phyloP scores from a whole-genome alignment of 345 rosid species.

The Psidium friedrichsthalianum region DNA sequence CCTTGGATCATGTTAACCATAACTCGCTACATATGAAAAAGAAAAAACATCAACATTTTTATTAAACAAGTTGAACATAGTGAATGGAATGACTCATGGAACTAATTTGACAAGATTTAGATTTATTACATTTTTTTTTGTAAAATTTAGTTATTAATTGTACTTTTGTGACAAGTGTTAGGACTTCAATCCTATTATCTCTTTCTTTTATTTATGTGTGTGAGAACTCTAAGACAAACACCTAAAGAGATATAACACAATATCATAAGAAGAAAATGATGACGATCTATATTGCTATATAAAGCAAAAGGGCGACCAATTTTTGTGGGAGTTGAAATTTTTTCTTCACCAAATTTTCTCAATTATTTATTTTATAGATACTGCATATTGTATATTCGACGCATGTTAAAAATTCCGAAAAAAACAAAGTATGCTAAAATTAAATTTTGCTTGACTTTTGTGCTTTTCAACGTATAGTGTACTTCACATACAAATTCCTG shows the following conservation, averaged over 20 bases:
- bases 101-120: too few relatives aligned
- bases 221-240: background rate
- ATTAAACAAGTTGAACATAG: too few relatives aligned
- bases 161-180: too few relatives aligned
- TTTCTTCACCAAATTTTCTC: background rate
- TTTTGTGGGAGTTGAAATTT: background rate
- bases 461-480: background rate
- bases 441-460: background rate
- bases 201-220: background rate
- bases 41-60: too few relatives aligned
- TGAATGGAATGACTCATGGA: too few relatives aligned
- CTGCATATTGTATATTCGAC: background rate
- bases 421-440: background rate
- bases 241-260: background rate
- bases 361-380: background rate
- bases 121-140: too few relatives aligned
- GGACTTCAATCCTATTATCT: too few relatives aligned
- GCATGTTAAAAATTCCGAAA: too few relatives aligned
- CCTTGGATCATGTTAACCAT: too few relatives aligned
- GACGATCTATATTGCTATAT: accelerated
- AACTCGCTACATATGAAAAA: too few relatives aligned
- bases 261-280: accelerated
- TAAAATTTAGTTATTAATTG: too few relatives aligned
- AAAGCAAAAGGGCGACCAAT: background rate
- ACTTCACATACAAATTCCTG: background rate